phyloP scores from a whole-genome alignment of 805 yeast genomes.

The Kazachstania taianensis region DNA sequence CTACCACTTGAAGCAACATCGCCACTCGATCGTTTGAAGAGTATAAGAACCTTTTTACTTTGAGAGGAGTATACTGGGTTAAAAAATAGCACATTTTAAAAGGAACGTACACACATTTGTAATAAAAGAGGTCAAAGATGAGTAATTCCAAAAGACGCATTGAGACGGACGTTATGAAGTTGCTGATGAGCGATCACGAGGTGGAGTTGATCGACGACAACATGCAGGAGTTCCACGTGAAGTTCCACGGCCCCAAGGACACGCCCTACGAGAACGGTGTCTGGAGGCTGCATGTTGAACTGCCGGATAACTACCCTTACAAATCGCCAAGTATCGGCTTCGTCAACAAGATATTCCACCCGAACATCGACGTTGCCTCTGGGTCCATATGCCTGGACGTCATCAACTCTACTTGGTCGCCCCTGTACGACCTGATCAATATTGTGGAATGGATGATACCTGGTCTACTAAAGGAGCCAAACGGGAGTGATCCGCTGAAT shows the following conservation, averaged over 20 bases:
- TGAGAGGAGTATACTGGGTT: no score
- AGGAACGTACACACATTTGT: background rate
- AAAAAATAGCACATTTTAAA: no score
- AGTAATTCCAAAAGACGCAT: slow-evolving; percentile 39
- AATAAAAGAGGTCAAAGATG: background rate
- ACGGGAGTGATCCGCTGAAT: slow-evolving; percentile 88
- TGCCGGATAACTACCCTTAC: slow-evolving; percentile 92
- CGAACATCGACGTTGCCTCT: slow-evolving; percentile 81
- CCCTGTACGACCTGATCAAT: slow-evolving; percentile 87
- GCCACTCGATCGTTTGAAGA: no score
- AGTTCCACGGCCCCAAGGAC: slow-evolving; percentile 76
- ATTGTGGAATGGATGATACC: slow-evolving; percentile 91
- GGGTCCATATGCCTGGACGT: slow-evolving; percentile 95
- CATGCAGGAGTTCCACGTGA: slow-evolving; percentile 78
- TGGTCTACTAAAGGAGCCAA: slow-evolving; percentile 82
- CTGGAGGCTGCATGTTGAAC: slow-evolving; percentile 86
- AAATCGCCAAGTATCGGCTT: slow-evolving; percentile 95
- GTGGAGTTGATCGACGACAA: slow-evolving; percentile 74
- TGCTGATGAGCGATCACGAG: slow-evolving; percentile 86
- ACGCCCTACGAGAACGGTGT: slow-evolving; percentile 84
- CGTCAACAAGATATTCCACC: slow-evolving; percentile 84
- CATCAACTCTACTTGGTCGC: slow-evolving; percentile 96
- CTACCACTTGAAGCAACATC: no score
- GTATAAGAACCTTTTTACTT: no score
- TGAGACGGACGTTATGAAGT: slow-evolving; percentile 92